phyloP scores from a whole-genome alignment of 208 protist species.

The Acanthamoeba royreba region DNA sequence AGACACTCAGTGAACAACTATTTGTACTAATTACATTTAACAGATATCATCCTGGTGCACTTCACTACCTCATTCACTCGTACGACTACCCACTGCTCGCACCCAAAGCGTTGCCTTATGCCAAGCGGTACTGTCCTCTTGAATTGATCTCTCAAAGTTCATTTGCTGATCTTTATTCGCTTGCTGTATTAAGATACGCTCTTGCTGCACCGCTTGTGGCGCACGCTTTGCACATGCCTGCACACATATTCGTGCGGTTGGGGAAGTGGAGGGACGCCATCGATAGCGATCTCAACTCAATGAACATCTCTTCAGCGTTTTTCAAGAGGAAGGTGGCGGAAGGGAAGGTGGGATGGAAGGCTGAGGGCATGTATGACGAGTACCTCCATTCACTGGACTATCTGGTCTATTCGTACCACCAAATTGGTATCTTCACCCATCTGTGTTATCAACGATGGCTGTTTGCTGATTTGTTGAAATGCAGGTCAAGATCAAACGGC shows the following conservation, averaged over 20 bases:
- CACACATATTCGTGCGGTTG: not conserved
- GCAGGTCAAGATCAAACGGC: not conserved
- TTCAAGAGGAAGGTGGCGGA: not conserved
- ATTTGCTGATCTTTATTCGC: not conserved
- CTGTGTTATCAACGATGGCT: not conserved
- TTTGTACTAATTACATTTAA: not conserved
- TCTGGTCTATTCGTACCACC: not conserved
- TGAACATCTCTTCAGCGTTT: not conserved
- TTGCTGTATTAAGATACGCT: not conserved
- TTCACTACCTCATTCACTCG: slow-evolving; percentile 31
- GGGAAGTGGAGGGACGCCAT: not conserved
- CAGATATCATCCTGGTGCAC: not conserved
- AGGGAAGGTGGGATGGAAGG: not conserved
- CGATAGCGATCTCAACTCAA: not conserved
- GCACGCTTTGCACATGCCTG: slow-evolving; percentile 19
- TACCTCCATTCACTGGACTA: slow-evolving; percentile 5
- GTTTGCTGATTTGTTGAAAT: not conserved
- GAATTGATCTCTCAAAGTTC: not conserved
- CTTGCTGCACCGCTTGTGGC: not conserved
- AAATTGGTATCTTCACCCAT: not conserved
- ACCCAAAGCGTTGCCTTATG: not conserved
- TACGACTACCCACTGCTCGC: slow-evolving; percentile 26
- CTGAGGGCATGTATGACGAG: not conserved
- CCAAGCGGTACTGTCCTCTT: not conserved
- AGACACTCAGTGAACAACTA: not conserved